Evolutionary conservation across 2,329 filamentous ascomycete genomes (phyloP), one percentile per base, ranked within the genome.

Genomic region (Colletotrichum limetticola): DNA sequence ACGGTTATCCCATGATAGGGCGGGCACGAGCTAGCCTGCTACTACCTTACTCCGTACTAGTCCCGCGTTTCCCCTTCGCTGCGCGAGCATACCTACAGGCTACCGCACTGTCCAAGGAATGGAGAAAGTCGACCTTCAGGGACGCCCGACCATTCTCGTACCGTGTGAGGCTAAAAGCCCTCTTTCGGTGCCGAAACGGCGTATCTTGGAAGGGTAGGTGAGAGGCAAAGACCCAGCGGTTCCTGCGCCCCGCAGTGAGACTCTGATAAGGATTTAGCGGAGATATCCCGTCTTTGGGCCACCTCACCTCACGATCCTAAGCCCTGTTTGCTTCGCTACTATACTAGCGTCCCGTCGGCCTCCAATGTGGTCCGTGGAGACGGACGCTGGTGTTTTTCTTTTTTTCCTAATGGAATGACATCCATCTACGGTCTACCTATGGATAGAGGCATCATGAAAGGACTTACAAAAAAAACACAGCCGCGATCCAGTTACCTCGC

Each of bases 211-310:
- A 32, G 19, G 30, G 28, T 12, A 59, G 19, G 28, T 37, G 28
- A 59, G 37, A 42, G 14, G 42, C 26, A 12, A 12, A 46, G 35
- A 12, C 19, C 19, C 35, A 14, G 26, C 9, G 46, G 56, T 19
- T 42, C 37, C 37, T 42, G 37, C 24, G 55, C 8, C 30, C 56
- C 42, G 30, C 30, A 24, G n/a, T 42, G 32, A 28, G 22, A 60
- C 37, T 49, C 32, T 56, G 66, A 70, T 70, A 70, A 70, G 66
- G 70, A 72, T 60, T 60, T 42, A 60, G 66, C 69, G 69, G 69
- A 72, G 64, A 66, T 46, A 57, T 42, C 14, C 52, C 66, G 55
- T 42, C 52, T 16, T 16, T 42, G 37, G 37, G 16, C 37, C 37
- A 42, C 32, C 11, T 32, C 9, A 32, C 32, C 32, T 32, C 32